Evolutionary conservation across 2,329 filamentous ascomycete species (phyloP).

Genomic region (Alternaria novae-zelandiae): DNA sequence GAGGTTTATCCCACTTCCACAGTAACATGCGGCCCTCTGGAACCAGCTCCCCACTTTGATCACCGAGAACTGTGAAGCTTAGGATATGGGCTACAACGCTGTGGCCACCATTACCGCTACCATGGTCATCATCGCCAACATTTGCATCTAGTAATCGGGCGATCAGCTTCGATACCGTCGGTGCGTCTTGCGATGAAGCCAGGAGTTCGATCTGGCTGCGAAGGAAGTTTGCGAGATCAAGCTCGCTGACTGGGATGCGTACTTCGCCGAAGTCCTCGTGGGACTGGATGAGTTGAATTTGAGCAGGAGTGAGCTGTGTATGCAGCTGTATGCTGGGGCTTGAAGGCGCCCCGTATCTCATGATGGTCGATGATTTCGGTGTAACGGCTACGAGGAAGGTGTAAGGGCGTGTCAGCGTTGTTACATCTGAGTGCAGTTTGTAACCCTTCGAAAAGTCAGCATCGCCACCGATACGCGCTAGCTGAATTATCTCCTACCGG

Average conservation of each 20-base stretch:
- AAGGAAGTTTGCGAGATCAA: background rate
- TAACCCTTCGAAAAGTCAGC: background rate
- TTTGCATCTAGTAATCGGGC: background rate
- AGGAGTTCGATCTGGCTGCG: background rate
- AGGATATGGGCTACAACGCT: background rate
- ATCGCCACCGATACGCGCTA: background rate
- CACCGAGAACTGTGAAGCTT: background rate
- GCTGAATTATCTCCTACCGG: background rate
- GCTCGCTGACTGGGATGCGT: background rate
- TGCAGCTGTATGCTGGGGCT: background rate
- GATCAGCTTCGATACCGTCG: background rate
- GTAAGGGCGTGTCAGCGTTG: background rate
- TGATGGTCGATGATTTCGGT: background rate
- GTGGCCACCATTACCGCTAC: background rate
- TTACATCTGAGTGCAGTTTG: background rate
- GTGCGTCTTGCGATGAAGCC: background rate
- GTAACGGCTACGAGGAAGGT: background rate
- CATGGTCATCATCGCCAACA: accelerated
- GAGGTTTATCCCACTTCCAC: background rate
- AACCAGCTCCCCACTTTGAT: background rate
- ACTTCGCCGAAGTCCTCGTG: background rate
- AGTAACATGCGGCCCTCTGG: background rate
- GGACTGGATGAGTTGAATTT: background rate
- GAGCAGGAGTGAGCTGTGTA: background rate
- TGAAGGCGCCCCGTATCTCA: background rate